A percentile compares a stretch with the other conserved stretches of the same genome.
phyloP scores from a whole-genome alignment of 768 basidiomycete species.

The Neoboletus subvelutipes region DNA sequence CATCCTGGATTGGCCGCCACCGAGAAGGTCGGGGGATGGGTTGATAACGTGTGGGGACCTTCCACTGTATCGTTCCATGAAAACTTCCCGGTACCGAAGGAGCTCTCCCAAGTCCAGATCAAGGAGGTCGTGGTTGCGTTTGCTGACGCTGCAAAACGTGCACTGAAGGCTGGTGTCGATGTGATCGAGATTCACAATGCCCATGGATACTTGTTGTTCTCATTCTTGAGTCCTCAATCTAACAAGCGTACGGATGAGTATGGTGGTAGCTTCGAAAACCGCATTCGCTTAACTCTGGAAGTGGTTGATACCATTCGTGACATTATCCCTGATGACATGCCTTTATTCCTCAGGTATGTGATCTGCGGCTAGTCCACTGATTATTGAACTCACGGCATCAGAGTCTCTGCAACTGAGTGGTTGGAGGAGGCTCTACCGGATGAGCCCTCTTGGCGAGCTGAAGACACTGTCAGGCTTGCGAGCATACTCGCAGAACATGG shows the following conservation, averaged over 20 bases:
- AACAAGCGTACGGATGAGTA: slow-evolving; percentile 70
- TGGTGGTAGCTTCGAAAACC: slow-evolving; percentile 71
- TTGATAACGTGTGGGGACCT: slow-evolving; percentile 55
- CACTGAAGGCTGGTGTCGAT: slow-evolving; percentile 59
- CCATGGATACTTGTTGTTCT: slow-evolving; percentile 58
- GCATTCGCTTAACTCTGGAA: slow-evolving; percentile 59
- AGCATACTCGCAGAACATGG: slow-evolving; percentile 59
- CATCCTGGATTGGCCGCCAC: slow-evolving; percentile 34
- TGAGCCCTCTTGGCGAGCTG: slow-evolving; percentile 63
- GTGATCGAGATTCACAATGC: slow-evolving; percentile 61
- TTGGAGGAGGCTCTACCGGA: slow-evolving; percentile 56
- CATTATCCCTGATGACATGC: slow-evolving; percentile 58
- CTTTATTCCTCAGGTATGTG: slow-evolving; percentile 68
- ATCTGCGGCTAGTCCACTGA: background rate
- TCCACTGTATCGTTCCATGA: slow-evolving; percentile 47
- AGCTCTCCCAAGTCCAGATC: slow-evolving; percentile 56
- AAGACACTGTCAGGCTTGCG: slow-evolving; percentile 66
- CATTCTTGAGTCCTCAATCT: slow-evolving; percentile 57
- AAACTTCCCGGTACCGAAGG: slow-evolving; percentile 52
- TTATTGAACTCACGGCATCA: background rate
- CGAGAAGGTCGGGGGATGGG: slow-evolving; percentile 48
- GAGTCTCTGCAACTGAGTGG: slow-evolving; percentile 76
- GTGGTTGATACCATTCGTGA: slow-evolving; percentile 63
- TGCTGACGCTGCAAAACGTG: slow-evolving; percentile 48
- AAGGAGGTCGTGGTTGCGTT: slow-evolving; percentile 56